Base-by-base conservation (phyloP, 2,329 filamentous ascomycete genomes). In the Verticillium dahliae region DNA sequence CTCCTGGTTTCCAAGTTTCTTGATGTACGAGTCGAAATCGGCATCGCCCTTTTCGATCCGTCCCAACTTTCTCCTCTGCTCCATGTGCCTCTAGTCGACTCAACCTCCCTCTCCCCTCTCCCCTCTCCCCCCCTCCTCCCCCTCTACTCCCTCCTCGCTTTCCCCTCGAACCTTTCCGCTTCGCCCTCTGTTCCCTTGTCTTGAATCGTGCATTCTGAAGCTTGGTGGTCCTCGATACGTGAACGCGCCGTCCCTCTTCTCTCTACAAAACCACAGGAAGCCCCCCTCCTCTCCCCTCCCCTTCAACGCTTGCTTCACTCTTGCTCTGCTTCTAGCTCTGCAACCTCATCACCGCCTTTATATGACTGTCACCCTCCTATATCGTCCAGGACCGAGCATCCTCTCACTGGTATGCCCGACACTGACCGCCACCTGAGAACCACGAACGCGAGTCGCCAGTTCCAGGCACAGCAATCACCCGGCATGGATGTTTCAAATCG, bases 401-500 rank as follows among this genome's bases (percentile, higher is more conserved):
- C 45, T n/a, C 18, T 11, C 22, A 22, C n/a, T n/a, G 45, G 22
- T 11, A 50, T 7, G 22, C 10, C 45, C n/a, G 11, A n/a, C n/a
- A 3, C 45, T 18, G 22, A 50, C 18, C 45, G 22, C 45, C 9
- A 50, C 7, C 22, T 18, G 45, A 22, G 45, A 11, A 7, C 45
- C 45, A 50, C 45, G n/a, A 9, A 50, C 45, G 18, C 45, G 45
- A 50, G 45, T n/a, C 45, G 45, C 7, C 45, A 50, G 45, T 56
- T 15, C 22, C 31, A 27, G 22, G 35, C 27, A 56, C 33, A 56
- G 67, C 69, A 66, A 68, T 69, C 69, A 3, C 27, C 67, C 72
- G 75, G 74, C 72, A 78, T 78, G 75, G 75, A 71, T 72, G 62
- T 69, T 67, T 69, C 70, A 72, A 73, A 73, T 69, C 68, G 67